These are phyloP conservation scores for Eucalyptus curtisii DNA, from an alignment of 345 rosid species.

Conservation along the genomic window DNA sequence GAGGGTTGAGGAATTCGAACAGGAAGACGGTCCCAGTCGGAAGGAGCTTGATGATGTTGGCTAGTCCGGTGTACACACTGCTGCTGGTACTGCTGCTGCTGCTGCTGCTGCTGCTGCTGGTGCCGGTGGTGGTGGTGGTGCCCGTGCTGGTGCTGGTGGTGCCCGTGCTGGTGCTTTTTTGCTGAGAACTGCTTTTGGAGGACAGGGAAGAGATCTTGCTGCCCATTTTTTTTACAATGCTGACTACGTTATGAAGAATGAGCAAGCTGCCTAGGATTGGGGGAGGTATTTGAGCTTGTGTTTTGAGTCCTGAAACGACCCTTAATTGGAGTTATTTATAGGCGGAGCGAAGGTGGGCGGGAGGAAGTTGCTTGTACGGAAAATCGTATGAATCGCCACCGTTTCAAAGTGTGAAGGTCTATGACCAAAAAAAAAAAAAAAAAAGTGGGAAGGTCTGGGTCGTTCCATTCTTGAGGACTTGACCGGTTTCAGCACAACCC, in stretches of 20 bases:
- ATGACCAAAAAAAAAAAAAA: too few relatives aligned
- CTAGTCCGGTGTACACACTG: constrained; percentile 38
- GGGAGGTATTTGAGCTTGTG: neutral
- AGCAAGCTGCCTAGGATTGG: neutral
- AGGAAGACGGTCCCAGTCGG: constrained; percentile 81
- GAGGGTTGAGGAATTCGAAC: constrained; percentile 71
- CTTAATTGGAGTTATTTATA: neutral
- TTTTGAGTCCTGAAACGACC: neutral
- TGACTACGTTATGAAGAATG: neutral
- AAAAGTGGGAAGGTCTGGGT: neutral
- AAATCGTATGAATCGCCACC: neutral
- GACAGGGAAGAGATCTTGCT: neutral
- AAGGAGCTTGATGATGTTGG: constrained; percentile 66
- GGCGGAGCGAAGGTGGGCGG: neutral
- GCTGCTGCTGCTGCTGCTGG: neutral
- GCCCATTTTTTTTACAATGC: neutral
- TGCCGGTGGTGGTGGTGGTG: too few relatives aligned
- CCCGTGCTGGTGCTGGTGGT: fast-evolving
- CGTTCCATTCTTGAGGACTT: neutral
- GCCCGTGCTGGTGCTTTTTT: neutral
- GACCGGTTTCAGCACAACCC: neutral
- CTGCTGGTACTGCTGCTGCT: neutral
- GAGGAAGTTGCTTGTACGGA: constrained; percentile 9
- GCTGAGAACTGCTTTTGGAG: neutral
- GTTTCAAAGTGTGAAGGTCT: too few relatives aligned